Base-by-base conservation (phyloP, 2,329 filamentous ascomycete species). In the Ophiostoma ips region DNA sequence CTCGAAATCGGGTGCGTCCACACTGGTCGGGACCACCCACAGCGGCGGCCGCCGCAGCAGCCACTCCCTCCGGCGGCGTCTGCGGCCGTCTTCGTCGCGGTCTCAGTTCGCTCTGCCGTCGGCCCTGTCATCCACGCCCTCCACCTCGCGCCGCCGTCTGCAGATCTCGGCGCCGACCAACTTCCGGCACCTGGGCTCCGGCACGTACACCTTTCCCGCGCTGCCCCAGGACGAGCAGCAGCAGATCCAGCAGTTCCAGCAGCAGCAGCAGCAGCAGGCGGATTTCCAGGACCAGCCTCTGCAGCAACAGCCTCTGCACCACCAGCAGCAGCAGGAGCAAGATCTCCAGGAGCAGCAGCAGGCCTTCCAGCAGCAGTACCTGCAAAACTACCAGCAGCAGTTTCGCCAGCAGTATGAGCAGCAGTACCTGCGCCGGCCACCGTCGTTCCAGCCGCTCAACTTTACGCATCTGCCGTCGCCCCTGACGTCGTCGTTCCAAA, bases 141-240 rank as follows among this genome's bases (percentile, higher is more conserved):
- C 70, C 59, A 12, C n/a, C 7, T 4, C 24, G 8, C 16, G 19
- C 5, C 74, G 71, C 62, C 68, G 73, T 62, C 72, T 72, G 60
- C 67, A 68, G 53, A 81, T 82, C 58, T 79, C 77, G 38, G 68
- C 68, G 18, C 78, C 78, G 3, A 71, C 71, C 45, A 68, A 81
- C 60, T 82, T 82, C 58, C 73, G 72, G 44, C 78, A 81, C 64
- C 57, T 81, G 46, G 64, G 72, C 50, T 73, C 71, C 16, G 54
- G 50, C 2, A 49, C 52, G 0, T 54, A 50, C 43, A 43, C 36
- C 2, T 56, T 55, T 34, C 55, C 55, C 3, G 24, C 45, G 13
- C 41, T 52, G 12, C 49, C 52, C 3, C 49, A 37, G 3, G 15
- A 48, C 15, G 43, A 46, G 9, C 37, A 53, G 34, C 40, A 36